phyloP scores from a whole-genome alignment of 768 basidiomycete genomes.

The Ramaria rubella region DNA sequence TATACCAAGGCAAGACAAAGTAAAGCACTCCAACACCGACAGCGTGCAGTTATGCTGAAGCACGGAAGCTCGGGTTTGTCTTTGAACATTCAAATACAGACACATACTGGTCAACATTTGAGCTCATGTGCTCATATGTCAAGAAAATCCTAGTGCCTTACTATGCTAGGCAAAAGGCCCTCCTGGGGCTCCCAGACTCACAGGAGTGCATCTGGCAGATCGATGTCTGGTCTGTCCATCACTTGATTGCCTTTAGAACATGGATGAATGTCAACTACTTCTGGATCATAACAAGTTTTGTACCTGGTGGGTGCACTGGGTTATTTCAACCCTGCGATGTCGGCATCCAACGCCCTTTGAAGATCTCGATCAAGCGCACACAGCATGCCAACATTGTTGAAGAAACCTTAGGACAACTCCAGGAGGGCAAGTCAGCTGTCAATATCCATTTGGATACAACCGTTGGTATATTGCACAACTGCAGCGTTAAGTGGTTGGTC shows the following conservation, averaged over 20 bases:
- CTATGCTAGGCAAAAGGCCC: not conserved
- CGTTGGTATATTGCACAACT: conserved; percentile 19
- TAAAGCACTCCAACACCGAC: conserved; percentile 20
- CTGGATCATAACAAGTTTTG: conserved; percentile 24
- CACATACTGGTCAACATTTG: conserved; percentile 1
- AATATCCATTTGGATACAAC: conserved; percentile 18
- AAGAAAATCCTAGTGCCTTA: conserved; percentile 7
- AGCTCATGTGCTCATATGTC: not conserved
- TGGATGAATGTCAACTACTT: conserved; percentile 30
- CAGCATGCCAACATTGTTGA: conserved; percentile 31
- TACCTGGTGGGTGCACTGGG: conserved; percentile 31
- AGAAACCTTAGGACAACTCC: conserved; percentile 22
- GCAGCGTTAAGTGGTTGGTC: conserved; percentile 28
- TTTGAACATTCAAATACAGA: conserved; percentile 22
- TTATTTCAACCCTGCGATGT: conserved; percentile 26
- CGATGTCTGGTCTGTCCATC: conserved; percentile 27
- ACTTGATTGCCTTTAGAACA: conserved; percentile 25
- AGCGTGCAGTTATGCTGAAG: conserved; percentile 17
- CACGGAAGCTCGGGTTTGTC: conserved; percentile 16
- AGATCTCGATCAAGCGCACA: conserved; percentile 26
- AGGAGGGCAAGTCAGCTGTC: conserved; percentile 1
- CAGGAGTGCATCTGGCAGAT: conserved; percentile 11
- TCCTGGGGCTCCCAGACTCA: not conserved
- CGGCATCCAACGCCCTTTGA: conserved; percentile 32
- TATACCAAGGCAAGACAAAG: conserved; percentile 28